phyloP scores from a whole-genome alignment of 306 rosid genomes.

The Chamaecrista fasciculata region DNA sequence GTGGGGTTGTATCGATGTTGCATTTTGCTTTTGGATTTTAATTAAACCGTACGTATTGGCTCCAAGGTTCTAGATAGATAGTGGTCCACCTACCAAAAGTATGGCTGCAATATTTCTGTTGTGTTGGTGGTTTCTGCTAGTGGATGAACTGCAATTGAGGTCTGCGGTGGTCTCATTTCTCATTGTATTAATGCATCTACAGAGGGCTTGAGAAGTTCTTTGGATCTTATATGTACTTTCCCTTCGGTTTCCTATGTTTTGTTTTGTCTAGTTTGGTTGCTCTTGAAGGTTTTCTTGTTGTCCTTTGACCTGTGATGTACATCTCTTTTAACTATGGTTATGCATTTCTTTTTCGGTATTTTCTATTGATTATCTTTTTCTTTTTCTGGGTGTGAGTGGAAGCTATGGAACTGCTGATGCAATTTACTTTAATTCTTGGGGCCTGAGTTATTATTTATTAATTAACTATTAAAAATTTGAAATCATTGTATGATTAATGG shows the following conservation, averaged over 20 bases:
- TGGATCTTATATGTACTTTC: neutral
- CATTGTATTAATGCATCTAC: neutral
- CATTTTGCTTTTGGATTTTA: neutral
- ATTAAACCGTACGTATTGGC: neutral
- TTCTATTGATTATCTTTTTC: neutral
- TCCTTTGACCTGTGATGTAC: neutral
- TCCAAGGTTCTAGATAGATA: neutral
- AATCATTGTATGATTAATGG: neutral
- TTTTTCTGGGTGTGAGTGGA: neutral
- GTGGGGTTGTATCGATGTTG: neutral
- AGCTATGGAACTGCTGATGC: neutral
- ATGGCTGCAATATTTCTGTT: neutral
- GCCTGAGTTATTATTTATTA: conserved; percentile 2
- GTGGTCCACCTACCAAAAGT: neutral
- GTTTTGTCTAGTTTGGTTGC: neutral
- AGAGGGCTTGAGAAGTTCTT: neutral
- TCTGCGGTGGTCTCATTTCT: too few species aligned
- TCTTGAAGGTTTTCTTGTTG: neutral
- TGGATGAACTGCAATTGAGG: too few species aligned
- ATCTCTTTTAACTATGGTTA: neutral
- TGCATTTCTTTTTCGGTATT: too few species aligned
- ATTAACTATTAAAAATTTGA: conserved; percentile 11
- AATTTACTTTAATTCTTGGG: conserved; percentile 25
- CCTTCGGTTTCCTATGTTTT: neutral
- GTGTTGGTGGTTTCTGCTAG: too few species aligned